Base-by-base conservation (phyloP, 306 rosid genomes). In the Ormosia semicastrata region DNA sequence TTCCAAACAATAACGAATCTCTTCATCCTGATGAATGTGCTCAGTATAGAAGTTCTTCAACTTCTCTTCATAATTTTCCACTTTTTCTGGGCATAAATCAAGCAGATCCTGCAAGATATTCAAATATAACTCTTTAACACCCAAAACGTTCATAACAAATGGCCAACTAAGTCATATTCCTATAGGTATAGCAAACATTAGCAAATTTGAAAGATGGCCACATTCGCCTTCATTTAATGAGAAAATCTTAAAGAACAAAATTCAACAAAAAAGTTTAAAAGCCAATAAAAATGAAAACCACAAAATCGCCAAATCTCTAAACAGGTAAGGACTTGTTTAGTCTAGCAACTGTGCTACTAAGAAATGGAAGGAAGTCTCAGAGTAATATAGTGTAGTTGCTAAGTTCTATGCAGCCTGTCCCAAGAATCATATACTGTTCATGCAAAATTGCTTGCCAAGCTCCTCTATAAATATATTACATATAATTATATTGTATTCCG, bases 11-110 rank as follows among this genome's bases (percentile, higher is more conserved):
- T 93, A 91, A 6, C 95, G 97, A 52, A 95, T 93, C 88, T 95
- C 99, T 78, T 95, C 99, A 53, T 93, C 91, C 18, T 85, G 94
- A 84, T 95, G 99, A 74, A 95, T 95, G 81, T 95, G 99, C 83
- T 95, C 99, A 6, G 98, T 91, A 74, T 90, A 95, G 85, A 95
- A 95, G 78, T 86, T 91, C 86, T 91, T 95, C 89, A 95, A 80
- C 90, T 93, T 95, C 89, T 85, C 83, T 80, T 91, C 93, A 62
- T 89, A 95, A 65, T 93, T 92, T 14, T 86, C 84, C 87, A 95
- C 85, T 77, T 90, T 93, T 71, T 89, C 90, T 0, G 98, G 97
- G 78, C 93, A 88, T 73, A 95, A 82, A 79, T 95, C 95, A 73
- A 95, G 94, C 79, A 93, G 53, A 86, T 93, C 98, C 98, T 95